Conservation (phyloP, 306 rosid genomes). For the Mucuna pruriens region DNA sequence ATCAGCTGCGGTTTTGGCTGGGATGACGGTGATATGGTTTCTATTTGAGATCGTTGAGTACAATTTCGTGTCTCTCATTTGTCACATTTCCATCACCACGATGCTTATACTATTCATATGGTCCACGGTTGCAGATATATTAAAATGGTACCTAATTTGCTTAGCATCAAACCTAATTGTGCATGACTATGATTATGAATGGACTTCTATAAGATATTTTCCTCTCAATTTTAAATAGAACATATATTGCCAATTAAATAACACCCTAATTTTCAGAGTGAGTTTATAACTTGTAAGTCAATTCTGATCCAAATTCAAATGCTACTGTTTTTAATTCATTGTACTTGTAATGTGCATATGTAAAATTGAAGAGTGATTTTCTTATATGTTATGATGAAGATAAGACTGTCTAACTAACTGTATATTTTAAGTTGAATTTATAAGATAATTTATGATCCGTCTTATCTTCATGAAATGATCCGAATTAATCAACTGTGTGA, state of each 20-base stretch:
- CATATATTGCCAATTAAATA: background rate
- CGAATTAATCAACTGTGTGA: too few species aligned
- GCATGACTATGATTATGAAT: background rate
- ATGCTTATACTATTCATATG: conserved; percentile 75
- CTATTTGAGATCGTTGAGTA: conserved; percentile 77
- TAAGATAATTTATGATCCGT: too few species aligned
- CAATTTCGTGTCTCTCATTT: conserved; percentile 68
- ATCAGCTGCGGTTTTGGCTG: conserved; percentile 65
- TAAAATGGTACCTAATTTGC: conserved; percentile 55
- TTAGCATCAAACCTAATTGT: background rate
- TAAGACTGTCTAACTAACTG: too few species aligned
- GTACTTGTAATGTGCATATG: background rate
- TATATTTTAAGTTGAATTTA: too few species aligned
- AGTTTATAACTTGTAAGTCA: background rate
- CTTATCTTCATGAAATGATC: too few species aligned
- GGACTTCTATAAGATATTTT: background rate
- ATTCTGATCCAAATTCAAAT: background rate
- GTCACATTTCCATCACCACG: conserved; percentile 68
- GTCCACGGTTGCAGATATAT: conserved; percentile 54
- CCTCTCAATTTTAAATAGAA: background rate
- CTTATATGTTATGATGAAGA: too few species aligned
- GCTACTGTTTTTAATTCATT: background rate
- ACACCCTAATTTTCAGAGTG: background rate
- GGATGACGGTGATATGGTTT: conserved; percentile 73
- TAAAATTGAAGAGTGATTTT: background rate